Percentiles rank a stretch among this genome's conserved stretches.
phyloP scores from a whole-genome alignment of 2,329 filamentous ascomycete species.

The Bertia moriformis region DNA sequence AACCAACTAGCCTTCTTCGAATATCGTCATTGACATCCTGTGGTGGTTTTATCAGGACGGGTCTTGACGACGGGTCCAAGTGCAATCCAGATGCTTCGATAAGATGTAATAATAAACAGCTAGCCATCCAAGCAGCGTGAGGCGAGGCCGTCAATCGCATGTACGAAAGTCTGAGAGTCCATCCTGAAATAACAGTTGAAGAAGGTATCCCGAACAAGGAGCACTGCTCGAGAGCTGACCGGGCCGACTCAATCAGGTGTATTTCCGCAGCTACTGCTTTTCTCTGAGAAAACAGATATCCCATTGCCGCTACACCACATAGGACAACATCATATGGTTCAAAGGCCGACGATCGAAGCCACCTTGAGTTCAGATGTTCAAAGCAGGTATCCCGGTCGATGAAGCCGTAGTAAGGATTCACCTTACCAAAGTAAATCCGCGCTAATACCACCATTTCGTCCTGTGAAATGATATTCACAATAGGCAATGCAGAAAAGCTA shows the following conservation, averaged over 20 bases:
- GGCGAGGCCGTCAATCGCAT: constrained; percentile 35
- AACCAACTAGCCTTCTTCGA: constrained; percentile 26
- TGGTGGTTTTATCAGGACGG: constrained; percentile 9
- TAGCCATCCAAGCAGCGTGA: constrained; percentile 40
- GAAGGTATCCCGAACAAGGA: constrained; percentile 15
- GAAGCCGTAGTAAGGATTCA: constrained; percentile 37
- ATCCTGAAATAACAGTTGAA: constrained; percentile 26
- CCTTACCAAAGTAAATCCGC: constrained; percentile 32
- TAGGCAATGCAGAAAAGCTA: constrained; percentile 12
- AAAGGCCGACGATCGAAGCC: constrained; percentile 13
- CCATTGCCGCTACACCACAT: constrained; percentile 38
- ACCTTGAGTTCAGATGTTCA: constrained; percentile 14
- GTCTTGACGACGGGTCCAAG: constrained; percentile 15
- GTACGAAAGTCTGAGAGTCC: constrained; percentile 36
- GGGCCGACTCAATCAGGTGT: constrained; percentile 28
- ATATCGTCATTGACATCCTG: constrained; percentile 19
- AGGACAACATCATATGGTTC: constrained; percentile 29
- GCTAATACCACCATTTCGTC: constrained; percentile 29
- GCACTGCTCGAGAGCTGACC: constrained; percentile 25
- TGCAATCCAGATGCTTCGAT: constrained; percentile 36
- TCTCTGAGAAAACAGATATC: constrained; percentile 30
- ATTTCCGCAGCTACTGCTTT: constrained; percentile 24
- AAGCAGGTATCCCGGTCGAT: constrained; percentile 16
- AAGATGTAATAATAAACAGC: constrained; percentile 40
- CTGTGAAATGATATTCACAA: constrained; percentile 30